phyloP scores from a whole-genome alignment of 164 flowering plant species.

The Liriodendron chinense region DNA sequence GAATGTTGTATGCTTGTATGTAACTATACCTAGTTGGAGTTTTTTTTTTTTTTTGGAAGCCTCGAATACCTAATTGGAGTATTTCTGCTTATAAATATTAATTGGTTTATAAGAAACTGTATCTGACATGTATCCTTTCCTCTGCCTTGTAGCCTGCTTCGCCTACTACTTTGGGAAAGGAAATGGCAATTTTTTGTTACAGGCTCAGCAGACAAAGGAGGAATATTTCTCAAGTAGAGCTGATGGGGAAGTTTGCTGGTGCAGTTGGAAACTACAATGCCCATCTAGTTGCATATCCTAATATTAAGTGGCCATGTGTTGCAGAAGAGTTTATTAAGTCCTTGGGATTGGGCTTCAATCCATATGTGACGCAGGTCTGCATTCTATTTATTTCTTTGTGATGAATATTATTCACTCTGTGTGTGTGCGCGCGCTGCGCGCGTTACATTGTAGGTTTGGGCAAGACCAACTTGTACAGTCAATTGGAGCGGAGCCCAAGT shows the following conservation, averaged over 20 bases:
- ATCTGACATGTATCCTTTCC: neutral
- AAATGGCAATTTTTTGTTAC: conserved; percentile 75
- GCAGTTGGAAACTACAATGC: conserved; percentile 98
- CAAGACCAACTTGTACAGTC: no score
- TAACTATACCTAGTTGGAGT: neutral
- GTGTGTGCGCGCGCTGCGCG: no score
- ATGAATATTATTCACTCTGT: no score
- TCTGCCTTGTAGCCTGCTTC: conserved; percentile 67
- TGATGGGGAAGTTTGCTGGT: conserved; percentile 94
- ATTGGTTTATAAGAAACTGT: neutral
- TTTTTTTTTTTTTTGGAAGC: no score
- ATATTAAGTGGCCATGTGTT: conserved; percentile 65
- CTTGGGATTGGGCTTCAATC: conserved; percentile 82
- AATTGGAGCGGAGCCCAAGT: no score
- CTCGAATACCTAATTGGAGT: no score
- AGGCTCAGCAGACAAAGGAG: conserved; percentile 66
- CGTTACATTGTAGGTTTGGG: neutral
- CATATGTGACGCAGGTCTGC: conserved; percentile 88
- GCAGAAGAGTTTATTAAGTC: conserved; percentile 87
- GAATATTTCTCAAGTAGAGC: conserved; percentile 47
- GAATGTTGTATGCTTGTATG: neutral
- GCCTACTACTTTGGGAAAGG: conserved; percentile 92
- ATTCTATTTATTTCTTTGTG: neutral
- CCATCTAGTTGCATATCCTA: conserved; percentile 86
- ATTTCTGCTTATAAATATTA: neutral